A percentile compares a stretch with the other conserved stretches of the same genome.
Conservation (phyloP, 2,329 filamentous ascomycete genomes). For the Aspergillus sp. region DNA sequence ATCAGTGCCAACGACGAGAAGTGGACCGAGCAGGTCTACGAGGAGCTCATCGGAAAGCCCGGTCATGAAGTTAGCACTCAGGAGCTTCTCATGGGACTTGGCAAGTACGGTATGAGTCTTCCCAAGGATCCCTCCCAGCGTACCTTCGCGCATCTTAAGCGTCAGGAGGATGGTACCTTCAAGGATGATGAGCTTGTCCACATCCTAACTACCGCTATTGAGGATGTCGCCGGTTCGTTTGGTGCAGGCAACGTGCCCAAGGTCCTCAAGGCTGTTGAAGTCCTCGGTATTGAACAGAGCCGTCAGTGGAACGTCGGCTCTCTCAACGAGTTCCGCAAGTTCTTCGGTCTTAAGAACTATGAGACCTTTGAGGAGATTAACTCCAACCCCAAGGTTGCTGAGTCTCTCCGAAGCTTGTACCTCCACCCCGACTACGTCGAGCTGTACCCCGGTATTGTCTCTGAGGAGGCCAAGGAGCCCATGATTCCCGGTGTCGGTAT, state of each 20-base stretch:
- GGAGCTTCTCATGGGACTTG: constrained; percentile 64
- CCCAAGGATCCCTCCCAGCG: constrained; percentile 68
- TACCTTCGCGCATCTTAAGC: constrained; percentile 65
- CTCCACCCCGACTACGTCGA: constrained; percentile 79
- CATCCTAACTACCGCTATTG: constrained; percentile 67
- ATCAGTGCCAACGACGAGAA: constrained; percentile 73
- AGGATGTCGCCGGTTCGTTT: constrained; percentile 68
- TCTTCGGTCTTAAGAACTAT: constrained; percentile 75
- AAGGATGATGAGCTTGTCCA: constrained; percentile 73
- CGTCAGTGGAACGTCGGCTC: constrained; percentile 75
- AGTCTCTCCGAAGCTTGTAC: constrained; percentile 61
- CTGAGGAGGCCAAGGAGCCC: constrained; percentile 72
- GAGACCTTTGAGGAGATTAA: constrained; percentile 82
- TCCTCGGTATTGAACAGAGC: constrained; percentile 76
- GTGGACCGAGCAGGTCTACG: constrained; percentile 73
- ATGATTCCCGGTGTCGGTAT: constrained; percentile 75
- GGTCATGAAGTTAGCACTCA: constrained; percentile 55
- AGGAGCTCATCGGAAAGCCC: constrained; percentile 61
- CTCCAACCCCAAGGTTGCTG: constrained; percentile 68
- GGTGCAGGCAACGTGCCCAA: constrained; percentile 72
- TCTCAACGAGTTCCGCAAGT: constrained; percentile 81
- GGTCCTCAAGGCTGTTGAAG: constrained; percentile 72
- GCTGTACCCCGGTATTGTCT: constrained; percentile 75
- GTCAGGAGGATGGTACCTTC: constrained; percentile 67
- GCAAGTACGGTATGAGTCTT: constrained; percentile 61